Base-by-base conservation (phyloP, 2,329 filamentous ascomycete species). In the Cadophora sp. region DNA sequence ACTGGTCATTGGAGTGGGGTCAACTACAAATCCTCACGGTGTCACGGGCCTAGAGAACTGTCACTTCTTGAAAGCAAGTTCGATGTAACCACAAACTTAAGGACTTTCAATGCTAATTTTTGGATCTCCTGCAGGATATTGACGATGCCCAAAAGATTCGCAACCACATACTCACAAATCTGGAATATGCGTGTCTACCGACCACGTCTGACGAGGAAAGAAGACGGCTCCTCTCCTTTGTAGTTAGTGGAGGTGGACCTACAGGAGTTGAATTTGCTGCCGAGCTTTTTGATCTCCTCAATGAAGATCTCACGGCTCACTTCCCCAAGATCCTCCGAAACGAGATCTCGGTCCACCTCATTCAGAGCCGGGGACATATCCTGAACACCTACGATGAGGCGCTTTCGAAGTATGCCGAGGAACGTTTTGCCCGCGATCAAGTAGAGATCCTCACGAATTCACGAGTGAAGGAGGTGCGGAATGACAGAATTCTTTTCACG, bases 181-280 rank as follows among this genome's bases (percentile, higher is more conserved):
- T 99, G 68, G 96, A 99, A 79, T 83, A 90, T 43, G 94, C 96
- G 26, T 97, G 93, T 76, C 82, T 99, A n/a, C 97, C 97, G 0
- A 97, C 94, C 0, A 98, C 94, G 0, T 82, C 87, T 0, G 95
- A 99, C 75, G 90, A 94, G 53, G 96, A 99, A 80, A 89, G 96
- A 71, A 91, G 86, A 77, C 89, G 95, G 48, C 83, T 99, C 19
- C 85, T 99, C 4, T 98, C 96, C 0, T 99, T 99, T 76, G 96
- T 97, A n/a, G 83, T 99, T 67, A 95, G 93, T 77, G 96, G 96
- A 64, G 96, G 96, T 75, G 96, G 96, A 0, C 96, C 96, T 3
- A 99, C 96, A 0, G 96, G 96, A 69, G 96, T 99, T 43, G 96
- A 99, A 79, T 99, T 99, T 76, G 97, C 97, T 0, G 96, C 96